Conservation (phyloP, 192 early-diverging fungal species). For the Rhizophagus sp. region DNA sequence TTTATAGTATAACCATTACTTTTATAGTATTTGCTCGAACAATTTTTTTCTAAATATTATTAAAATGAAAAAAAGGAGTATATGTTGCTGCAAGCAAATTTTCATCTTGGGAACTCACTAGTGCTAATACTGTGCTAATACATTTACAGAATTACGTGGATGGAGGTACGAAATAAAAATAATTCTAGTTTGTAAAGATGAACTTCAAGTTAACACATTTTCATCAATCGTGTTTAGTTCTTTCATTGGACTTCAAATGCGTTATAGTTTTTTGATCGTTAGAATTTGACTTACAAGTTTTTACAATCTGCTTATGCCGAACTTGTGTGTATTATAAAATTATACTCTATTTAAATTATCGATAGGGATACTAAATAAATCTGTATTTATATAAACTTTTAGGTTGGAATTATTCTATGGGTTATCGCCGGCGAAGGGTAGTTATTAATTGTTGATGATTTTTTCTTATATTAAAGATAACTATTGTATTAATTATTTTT, state of each 20-base stretch:
- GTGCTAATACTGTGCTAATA: too few relatives aligned
- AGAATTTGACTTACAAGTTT: constrained; percentile 41
- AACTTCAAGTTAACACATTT: background rate
- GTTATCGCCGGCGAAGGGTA: background rate
- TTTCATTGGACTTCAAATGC: too few relatives aligned
- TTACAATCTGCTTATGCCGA: constrained; percentile 37
- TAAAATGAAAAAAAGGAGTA: too few relatives aligned
- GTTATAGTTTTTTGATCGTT: constrained; percentile 37
- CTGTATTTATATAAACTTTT: background rate
- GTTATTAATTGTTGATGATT: background rate
- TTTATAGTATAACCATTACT: too few relatives aligned
- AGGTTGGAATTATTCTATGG: background rate
- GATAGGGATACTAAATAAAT: background rate
- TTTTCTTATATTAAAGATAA: too few relatives aligned
- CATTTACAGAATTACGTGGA: too few relatives aligned
- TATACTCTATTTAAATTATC: too few relatives aligned
- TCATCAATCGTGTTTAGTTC: background rate
- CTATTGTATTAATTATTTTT: too few relatives aligned
- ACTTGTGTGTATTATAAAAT: too few relatives aligned
- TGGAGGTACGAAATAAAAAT: too few relatives aligned
- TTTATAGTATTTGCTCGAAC: constrained; percentile 12
- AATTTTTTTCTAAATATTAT: background rate
- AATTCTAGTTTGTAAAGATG: background rate
- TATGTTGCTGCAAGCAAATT: too few relatives aligned
- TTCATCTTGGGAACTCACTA: too few relatives aligned